These are phyloP conservation scores for Ophiocordyceps robertsii DNA, from an alignment of 2,329 filamentous ascomycete species.

Conservation along the genomic window DNA sequence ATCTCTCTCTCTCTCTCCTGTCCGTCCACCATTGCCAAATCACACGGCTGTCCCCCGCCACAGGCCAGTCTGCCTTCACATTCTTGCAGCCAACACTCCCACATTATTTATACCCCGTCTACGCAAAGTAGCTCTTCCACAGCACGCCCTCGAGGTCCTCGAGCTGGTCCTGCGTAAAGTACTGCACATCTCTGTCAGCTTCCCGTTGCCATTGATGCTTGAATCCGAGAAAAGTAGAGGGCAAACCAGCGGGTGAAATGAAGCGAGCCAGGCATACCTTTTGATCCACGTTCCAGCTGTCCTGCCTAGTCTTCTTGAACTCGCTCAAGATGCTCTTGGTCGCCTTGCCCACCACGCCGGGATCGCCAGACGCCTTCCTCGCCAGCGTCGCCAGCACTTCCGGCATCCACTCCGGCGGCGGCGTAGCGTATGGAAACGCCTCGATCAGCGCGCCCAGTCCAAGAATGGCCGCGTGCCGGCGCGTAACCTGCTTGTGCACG, in stretches of 20 bases:
- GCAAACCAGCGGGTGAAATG: background rate
- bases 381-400: conserved; percentile 80
- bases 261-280: conserved; percentile 51
- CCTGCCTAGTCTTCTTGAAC: conserved; percentile 98
- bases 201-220: background rate
- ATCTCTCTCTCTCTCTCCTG: too few species aligned
- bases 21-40: too few species aligned
- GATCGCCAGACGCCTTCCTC: conserved; percentile 71
- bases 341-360: conserved; percentile 86
- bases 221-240: background rate
- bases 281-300: conserved; percentile 96
- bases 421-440: conserved; percentile 91
- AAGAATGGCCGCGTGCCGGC: conserved; percentile 79
- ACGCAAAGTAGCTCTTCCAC: conserved; percentile 99
- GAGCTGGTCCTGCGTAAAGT: conserved; percentile 83
- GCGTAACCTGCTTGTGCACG: conserved; percentile 63
- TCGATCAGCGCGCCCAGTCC: conserved; percentile 84
- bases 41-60: too few species aligned
- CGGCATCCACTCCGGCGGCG: conserved; percentile 87
- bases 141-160: conserved; percentile 92
- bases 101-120: conserved; percentile 5
- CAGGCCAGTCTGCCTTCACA: too few species aligned
- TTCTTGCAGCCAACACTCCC: background rate
- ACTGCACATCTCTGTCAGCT: conserved; percentile 24
- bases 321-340: conserved; percentile 90